Percentiles rank a stretch among this genome's conserved stretches.
phyloP scores from a whole-genome alignment of 2,329 filamentous ascomycete species.

The Aspergillus pseudoglaucus region DNA sequence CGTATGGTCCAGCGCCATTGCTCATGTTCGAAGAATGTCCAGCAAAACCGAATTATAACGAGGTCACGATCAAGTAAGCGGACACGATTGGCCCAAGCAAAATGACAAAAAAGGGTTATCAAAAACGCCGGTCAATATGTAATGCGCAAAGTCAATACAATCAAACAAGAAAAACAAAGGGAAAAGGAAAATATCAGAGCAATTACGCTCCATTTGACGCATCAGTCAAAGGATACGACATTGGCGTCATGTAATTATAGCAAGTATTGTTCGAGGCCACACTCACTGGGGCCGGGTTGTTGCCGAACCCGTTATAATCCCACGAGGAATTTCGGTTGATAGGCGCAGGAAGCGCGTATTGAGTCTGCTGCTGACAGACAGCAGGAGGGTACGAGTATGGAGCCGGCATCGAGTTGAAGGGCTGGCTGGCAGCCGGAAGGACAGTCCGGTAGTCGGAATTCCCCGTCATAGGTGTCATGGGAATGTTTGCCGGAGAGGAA shows the following conservation, averaged over 20 bases:
- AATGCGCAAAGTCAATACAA: constrained; percentile 1
- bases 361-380: constrained; percentile 24
- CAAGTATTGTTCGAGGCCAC: constrained; percentile 19
- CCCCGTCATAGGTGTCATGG: constrained; percentile 22
- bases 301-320: constrained; percentile 31
- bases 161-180: not conserved
- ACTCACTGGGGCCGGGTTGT: constrained; percentile 16
- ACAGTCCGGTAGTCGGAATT: constrained; percentile 34
- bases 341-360: constrained; percentile 24
- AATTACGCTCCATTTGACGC: constrained; percentile 18
- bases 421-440: constrained; percentile 23
- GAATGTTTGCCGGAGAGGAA: constrained; percentile 35
- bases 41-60: constrained; percentile 4
- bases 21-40: constrained; percentile 15
- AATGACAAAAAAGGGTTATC: constrained; percentile 2
- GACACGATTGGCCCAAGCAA: not conserved
- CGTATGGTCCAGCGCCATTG: constrained; percentile 17
- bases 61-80: not conserved
- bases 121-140: constrained; percentile 10
- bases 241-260: constrained; percentile 29
- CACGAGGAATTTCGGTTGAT: constrained; percentile 27
- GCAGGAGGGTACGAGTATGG: constrained; percentile 28
- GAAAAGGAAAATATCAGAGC: not conserved
- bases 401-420: constrained; percentile 24
- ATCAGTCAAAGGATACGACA: constrained; percentile 28